phyloP scores from a whole-genome alignment of 2,329 filamentous ascomycete genomes.

The Fonsecaea pugnacius region DNA sequence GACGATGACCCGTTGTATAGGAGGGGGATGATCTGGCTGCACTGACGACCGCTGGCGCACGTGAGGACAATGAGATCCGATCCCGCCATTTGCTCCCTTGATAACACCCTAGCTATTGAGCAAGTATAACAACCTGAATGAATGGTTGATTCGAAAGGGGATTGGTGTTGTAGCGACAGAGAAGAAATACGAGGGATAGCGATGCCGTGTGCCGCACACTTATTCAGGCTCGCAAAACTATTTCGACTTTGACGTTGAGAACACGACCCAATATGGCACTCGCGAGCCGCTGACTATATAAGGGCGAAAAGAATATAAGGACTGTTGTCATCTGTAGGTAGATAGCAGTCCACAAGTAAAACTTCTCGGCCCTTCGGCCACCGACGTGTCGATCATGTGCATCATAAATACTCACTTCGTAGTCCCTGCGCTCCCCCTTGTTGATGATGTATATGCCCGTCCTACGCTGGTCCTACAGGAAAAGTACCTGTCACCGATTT shows the following conservation, averaged over 20 bases:
- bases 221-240: too few species aligned
- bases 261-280: too few species aligned
- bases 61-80: conserved; percentile 42
- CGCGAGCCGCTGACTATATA: too few species aligned
- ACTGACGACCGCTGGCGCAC: conserved; percentile 47
- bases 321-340: neutral
- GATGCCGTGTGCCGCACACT: too few species aligned
- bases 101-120: too few species aligned
- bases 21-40: conserved; percentile 43
- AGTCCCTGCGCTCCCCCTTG: neutral
- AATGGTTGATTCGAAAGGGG: too few species aligned
- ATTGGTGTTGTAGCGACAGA: too few species aligned
- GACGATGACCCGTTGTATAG: conserved; percentile 33
- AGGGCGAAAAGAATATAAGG: too few species aligned
- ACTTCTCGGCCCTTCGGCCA: neutral
- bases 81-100: neutral
- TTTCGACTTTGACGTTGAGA: too few species aligned
- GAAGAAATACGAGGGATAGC: too few species aligned
- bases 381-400: neutral
- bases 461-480: neutral
- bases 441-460: neutral
- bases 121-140: too few species aligned
- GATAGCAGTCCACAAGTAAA: neutral
- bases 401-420: neutral
- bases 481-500: neutral